These are phyloP conservation scores for Melocanna baccifera DNA, from an alignment of 176 grass and related monocot genomes.

Conservation along the genomic window DNA sequence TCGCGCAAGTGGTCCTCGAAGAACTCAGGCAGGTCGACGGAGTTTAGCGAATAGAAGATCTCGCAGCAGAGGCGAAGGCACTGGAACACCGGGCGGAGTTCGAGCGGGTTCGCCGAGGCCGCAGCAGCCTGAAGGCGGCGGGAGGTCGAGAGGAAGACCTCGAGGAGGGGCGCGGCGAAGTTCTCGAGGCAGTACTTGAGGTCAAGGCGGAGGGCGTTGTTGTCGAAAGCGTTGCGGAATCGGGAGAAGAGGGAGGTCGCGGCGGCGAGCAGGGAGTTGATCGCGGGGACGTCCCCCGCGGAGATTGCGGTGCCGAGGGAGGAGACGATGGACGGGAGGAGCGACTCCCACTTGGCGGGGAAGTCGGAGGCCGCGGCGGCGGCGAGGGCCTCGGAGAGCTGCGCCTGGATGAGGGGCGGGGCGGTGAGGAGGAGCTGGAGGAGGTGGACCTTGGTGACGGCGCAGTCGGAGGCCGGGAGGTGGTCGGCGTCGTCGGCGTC, in stretches of 20 bases:
- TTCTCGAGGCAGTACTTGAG: constrained; percentile 92
- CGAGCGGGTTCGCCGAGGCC: constrained; percentile 34
- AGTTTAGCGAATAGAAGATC: constrained; percentile 96
- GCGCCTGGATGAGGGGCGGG: constrained; percentile 69
- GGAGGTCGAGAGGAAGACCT: constrained; percentile 76
- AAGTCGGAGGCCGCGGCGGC: constrained; percentile 69
- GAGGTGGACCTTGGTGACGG: constrained; percentile 65
- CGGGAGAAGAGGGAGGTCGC: constrained; percentile 71
- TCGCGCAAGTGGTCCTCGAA: constrained; percentile 96
- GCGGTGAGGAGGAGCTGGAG: constrained; percentile 75
- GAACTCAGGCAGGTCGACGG: constrained; percentile 90
- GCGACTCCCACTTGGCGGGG: constrained; percentile 68
- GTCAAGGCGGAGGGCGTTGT: constrained; percentile 69
- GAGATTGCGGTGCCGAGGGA: constrained; percentile 53
- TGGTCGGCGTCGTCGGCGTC: constrained; percentile 32
- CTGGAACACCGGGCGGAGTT: constrained; percentile 65
- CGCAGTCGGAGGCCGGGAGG: constrained; percentile 60
- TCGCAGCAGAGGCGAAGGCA: constrained; percentile 83
- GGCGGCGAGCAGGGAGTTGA: constrained; percentile 74
- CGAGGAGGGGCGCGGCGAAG: constrained; percentile 75
- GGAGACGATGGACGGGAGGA: constrained; percentile 73
- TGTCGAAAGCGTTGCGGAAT: constrained; percentile 87
- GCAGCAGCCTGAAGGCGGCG: constrained; percentile 52
- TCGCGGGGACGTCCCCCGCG: constrained; percentile 45
- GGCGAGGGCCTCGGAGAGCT: constrained; percentile 75